Evolutionary conservation across 2,329 filamentous ascomycete genomes (phyloP).

Genomic region (Hypoxylon sp.): DNA sequence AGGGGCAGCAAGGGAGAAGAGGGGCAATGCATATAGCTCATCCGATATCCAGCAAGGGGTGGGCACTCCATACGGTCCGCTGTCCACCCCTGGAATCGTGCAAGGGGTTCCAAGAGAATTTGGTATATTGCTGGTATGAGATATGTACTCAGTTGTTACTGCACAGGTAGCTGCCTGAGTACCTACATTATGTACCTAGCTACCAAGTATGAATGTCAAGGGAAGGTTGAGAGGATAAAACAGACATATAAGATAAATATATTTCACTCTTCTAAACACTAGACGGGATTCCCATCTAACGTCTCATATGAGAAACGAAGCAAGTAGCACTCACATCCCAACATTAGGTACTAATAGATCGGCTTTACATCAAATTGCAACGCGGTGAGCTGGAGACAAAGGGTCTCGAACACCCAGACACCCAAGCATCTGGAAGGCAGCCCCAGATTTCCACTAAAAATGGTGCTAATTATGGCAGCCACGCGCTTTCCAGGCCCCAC

Average conservation of each 20-base stretch:
- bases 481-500: conserved; percentile 8
- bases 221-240: no score
- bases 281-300: no score
- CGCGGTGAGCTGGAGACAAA: no score
- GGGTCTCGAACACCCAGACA: background rate
- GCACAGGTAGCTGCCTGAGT: background rate
- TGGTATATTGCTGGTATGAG: background rate
- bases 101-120: no score
- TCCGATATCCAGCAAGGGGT: background rate
- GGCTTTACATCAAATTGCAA: no score
- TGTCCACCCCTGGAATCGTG: no score
- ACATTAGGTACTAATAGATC: background rate
- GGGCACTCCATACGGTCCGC: no score
- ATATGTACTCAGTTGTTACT: background rate
- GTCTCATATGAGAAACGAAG: background rate
- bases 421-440: background rate
- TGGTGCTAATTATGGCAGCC: conserved; percentile 21
- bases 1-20: no score
- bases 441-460: conserved; percentile 21
- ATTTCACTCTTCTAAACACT: conserved; percentile 11
- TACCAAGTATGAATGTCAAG: no score
- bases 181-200: background rate
- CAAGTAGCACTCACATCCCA: background rate
- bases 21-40: background rate
- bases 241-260: background rate